A percentile compares a stretch with the other conserved stretches of the same genome.
phyloP scores from a whole-genome alignment of 106 monocot species.

The Cymbidium sinense region DNA sequence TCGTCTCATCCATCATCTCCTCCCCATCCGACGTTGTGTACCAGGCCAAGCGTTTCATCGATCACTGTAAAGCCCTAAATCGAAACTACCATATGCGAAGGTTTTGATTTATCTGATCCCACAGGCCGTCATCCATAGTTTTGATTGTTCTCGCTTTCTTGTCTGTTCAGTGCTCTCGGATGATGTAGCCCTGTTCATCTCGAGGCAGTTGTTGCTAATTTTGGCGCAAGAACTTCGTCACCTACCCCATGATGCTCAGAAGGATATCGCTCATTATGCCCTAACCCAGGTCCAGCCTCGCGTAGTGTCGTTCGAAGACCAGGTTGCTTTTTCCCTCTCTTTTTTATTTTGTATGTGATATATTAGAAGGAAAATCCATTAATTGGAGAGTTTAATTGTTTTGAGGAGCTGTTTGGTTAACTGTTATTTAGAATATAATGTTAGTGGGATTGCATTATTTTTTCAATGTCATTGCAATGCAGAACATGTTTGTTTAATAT shows the following conservation, averaged over 20 bases:
- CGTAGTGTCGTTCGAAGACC: conserved; percentile 96
- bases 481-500: neutral
- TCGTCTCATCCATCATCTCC: conserved; percentile 77
- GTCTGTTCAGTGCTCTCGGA: conserved; percentile 74
- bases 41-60: conserved; percentile 88
- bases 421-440: neutral
- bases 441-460: neutral
- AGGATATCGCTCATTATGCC: conserved; percentile 88
- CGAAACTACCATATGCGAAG: neutral
- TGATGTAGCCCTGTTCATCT: conserved; percentile 89
- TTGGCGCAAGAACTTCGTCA: conserved; percentile 83
- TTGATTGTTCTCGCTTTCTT: neutral
- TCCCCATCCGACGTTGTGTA: conserved; percentile 42
- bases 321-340: conserved; percentile 34
- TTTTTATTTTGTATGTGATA: neutral
- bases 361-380: neutral
- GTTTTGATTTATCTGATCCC: neutral
- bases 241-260: conserved; percentile 59
- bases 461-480: neutral
- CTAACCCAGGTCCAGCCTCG: conserved; percentile 79
- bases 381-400: neutral
- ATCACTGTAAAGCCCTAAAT: conserved; percentile 51
- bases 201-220: conserved; percentile 82
- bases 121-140: neutral
- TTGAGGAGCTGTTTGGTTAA: neutral